A percentile compares a stretch with the other conserved stretches of the same genome.
phyloP scores from a whole-genome alignment of 768 basidiomycete species.

The Lactarius indigo region DNA sequence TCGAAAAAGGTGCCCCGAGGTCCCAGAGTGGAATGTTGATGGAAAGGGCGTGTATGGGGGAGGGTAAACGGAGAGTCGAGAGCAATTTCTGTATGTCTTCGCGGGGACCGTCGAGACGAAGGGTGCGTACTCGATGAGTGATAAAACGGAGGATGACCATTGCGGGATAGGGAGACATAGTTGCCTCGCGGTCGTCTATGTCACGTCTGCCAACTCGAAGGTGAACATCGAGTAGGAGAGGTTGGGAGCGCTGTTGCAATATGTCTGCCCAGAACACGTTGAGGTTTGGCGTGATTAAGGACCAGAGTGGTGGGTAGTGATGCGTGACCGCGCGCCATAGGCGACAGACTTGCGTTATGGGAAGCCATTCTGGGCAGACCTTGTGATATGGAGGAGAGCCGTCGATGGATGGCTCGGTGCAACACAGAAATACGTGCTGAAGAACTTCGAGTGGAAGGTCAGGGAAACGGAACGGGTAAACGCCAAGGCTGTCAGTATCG shows the following conservation, averaged over 20 bases:
- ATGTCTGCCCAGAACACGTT: conserved; percentile 12
- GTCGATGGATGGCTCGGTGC: conserved; percentile 7
- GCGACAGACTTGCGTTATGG: conserved; percentile 19
- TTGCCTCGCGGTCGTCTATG: conserved; percentile 10
- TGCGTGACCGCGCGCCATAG: conserved; percentile 9
- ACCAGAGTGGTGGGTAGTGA: conserved; percentile 10
- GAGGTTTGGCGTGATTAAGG: conserved; percentile 16
- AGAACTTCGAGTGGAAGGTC: conserved; percentile 16
- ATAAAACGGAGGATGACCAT: not conserved
- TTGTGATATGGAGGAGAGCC: not conserved
- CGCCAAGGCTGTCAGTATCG: not conserved
- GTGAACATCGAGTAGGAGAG: conserved; percentile 14
- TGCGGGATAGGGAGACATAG: not conserved
- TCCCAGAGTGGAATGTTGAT: conserved; percentile 14
- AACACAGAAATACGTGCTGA: conserved; percentile 13
- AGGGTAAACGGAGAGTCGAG: not conserved
- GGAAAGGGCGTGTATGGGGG: not conserved
- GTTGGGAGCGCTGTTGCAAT: conserved; percentile 8
- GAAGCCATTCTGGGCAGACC: conserved; percentile 15
- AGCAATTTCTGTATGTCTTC: conserved; percentile 8
- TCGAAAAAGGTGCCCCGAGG: conserved; percentile 2
- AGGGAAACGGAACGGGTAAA: conserved; percentile 13
- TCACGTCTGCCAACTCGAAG: conserved; percentile 13
- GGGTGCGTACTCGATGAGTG: conserved; percentile 10
- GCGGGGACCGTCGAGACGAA: conserved; percentile 12